Percentiles rank a stretch among this genome's conserved stretches.
phyloP scores from a whole-genome alignment of 2,329 filamentous ascomycete genomes.

The Diaporthe sp. region DNA sequence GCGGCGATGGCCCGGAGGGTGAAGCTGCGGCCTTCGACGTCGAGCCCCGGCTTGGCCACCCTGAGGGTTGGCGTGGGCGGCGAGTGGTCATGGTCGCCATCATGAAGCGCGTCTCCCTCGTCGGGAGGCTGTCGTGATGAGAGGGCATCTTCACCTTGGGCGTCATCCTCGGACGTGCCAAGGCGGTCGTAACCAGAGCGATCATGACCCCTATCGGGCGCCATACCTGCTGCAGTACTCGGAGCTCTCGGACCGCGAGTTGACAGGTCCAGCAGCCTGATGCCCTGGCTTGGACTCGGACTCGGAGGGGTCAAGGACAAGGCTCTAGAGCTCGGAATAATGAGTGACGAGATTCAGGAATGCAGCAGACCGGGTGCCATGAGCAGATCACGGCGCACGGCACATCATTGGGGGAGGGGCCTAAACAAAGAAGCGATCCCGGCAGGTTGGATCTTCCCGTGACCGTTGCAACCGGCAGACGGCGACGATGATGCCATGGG shows the following conservation, averaged over 20 bases:
- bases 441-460: slow-evolving; percentile 14
- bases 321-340: not conserved
- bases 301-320: not conserved
- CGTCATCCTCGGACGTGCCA: not conserved
- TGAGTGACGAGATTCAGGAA: not conserved
- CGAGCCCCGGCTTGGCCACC: slow-evolving; percentile 33
- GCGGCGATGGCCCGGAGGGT: slow-evolving; percentile 85
- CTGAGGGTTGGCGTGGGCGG: not conserved
- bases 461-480: slow-evolving; percentile 28
- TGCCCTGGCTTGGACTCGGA: not conserved
- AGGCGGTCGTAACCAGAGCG: slow-evolving; percentile 4
- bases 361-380: not conserved
- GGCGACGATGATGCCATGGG: slow-evolving; percentile 33
- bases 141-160: not conserved
- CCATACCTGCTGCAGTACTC: slow-evolving; percentile 21
- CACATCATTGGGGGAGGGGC: not conserved
- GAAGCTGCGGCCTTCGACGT: slow-evolving; percentile 77
- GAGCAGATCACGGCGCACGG: slow-evolving; percentile 8
- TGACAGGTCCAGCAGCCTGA: slow-evolving; percentile 8
- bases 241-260: not conserved
- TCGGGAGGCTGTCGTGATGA: not conserved
- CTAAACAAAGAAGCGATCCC: slow-evolving; percentile 16
- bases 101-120: not conserved
- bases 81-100: not conserved
- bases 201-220: slow-evolving; percentile 38